Evolutionary conservation across 352 stramenopile species (phyloP).

Genomic region (Hyaloperonospora brassicae): DNA sequence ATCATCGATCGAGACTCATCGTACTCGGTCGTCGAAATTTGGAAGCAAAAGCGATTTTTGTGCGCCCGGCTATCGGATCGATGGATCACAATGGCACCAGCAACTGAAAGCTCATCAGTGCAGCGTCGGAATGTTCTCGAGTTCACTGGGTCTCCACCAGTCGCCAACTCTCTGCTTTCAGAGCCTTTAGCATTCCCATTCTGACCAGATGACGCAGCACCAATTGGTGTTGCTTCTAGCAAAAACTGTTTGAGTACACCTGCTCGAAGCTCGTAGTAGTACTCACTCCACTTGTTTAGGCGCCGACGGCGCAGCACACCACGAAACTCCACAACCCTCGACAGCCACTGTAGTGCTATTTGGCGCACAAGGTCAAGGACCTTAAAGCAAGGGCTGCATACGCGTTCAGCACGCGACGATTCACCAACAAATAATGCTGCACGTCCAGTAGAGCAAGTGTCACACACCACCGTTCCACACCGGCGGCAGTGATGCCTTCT

Average conservation of each 20-base stretch:
- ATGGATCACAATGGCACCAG: conserved; percentile 76
- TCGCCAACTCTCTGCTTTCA: conserved; percentile 6
- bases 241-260: conserved; percentile 75
- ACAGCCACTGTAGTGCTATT: conserved; percentile 61
- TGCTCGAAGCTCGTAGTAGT: conserved; percentile 73
- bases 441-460: conserved; percentile 57
- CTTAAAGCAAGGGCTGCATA: conserved; percentile 63
- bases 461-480: conserved; percentile 71
- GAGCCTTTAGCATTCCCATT: conserved; percentile 15
- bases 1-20: conserved; percentile 20
- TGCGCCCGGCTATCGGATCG: conserved; percentile 54
- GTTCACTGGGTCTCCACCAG: conserved; percentile 3
- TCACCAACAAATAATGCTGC: conserved; percentile 71
- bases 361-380: conserved; percentile 61
- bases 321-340: conserved; percentile 56
- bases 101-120: conserved; percentile 58
- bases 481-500: conserved; percentile 67
- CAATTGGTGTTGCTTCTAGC: conserved; percentile 31
- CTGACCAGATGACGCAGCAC: conserved; percentile 7
- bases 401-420: conserved; percentile 48
- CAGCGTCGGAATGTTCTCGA: conserved; percentile 24
- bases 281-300: conserved; percentile 72
- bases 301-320: conserved; percentile 62
- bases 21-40: conserved; percentile 61
- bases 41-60: conserved; percentile 75